Evolutionary conservation across 768 basidiomycete genomes (phyloP).

Genomic region (Termitomyces sp.): DNA sequence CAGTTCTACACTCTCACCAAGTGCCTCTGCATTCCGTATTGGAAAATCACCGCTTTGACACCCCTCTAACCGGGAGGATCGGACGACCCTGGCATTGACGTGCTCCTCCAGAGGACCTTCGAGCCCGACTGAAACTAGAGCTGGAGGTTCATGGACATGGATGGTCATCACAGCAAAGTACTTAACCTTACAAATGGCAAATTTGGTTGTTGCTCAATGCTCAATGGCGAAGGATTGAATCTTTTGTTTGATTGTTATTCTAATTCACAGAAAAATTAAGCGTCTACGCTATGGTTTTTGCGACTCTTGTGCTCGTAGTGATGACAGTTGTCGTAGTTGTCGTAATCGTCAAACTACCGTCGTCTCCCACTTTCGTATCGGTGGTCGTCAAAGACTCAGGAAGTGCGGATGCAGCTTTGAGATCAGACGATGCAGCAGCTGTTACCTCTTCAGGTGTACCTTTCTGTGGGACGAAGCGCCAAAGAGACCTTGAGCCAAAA

Average conservation of each 20-base stretch:
- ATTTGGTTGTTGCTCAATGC: too few relatives aligned
- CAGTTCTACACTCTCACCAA: too few relatives aligned
- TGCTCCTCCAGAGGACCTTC: too few relatives aligned
- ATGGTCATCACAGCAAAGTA: too few relatives aligned
- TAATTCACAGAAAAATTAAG: not conserved
- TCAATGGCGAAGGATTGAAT: too few relatives aligned
- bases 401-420: not conserved
- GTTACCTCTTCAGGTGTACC: not conserved
- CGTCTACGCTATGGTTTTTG: not conserved
- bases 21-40: too few relatives aligned
- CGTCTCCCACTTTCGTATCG: conserved; percentile 2
- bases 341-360: conserved; percentile 2
- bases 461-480: not conserved
- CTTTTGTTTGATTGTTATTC: not conserved
- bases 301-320: not conserved
- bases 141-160: too few relatives aligned
- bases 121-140: too few relatives aligned
- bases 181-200: too few relatives aligned
- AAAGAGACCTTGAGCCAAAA: not conserved
- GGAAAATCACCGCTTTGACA: too few relatives aligned
- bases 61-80: too few relatives aligned
- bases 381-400: conserved; percentile 18
- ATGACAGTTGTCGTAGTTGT: conserved; percentile 3
- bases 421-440: not conserved
- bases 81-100: too few relatives aligned